Conservation (phyloP, 192 early-diverging fungal species). For the Coemansia sp. region DNA sequence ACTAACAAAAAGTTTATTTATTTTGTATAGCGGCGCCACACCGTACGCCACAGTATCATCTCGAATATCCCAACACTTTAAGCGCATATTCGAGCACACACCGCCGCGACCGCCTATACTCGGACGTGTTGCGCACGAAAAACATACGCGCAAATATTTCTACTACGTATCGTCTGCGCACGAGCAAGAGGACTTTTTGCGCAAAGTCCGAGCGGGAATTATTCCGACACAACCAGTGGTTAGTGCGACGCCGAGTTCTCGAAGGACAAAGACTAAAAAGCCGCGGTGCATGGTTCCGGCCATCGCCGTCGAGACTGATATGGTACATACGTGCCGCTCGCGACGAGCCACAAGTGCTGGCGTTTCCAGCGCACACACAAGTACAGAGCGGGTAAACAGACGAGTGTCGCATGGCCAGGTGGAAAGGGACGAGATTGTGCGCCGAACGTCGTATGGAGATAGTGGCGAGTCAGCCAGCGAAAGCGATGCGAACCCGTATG, state of each 20-base stretch:
- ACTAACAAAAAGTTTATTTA: neutral
- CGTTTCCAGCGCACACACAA: conserved; percentile 6
- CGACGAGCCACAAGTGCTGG: conserved; percentile 38
- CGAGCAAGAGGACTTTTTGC: conserved; percentile 48
- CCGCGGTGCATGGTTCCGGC: conserved; percentile 48
- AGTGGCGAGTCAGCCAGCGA: conserved; percentile 32
- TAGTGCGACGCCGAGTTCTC: conserved; percentile 1
- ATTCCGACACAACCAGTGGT: conserved; percentile 31
- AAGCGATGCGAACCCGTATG: conserved; percentile 41
- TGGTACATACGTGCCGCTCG: conserved; percentile 18
- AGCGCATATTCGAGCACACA: conserved; percentile 72
- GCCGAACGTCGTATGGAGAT: conserved; percentile 42
- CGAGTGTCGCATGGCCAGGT: conserved; percentile 9
- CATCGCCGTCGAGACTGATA: conserved; percentile 42
- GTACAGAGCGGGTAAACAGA: neutral
- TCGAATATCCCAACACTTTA: conserved; percentile 86
- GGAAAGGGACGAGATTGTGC: conserved; percentile 10
- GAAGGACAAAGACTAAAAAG: conserved; percentile 31
- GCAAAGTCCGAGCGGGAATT: conserved; percentile 36
- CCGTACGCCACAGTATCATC: conserved; percentile 88
- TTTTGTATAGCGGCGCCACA: conserved; percentile 63
- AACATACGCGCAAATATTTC: conserved; percentile 70
- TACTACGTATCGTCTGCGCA: conserved; percentile 67
- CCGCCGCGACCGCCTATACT: conserved; percentile 72
- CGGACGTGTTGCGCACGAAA: conserved; percentile 67